phyloP scores from a whole-genome alignment of 345 rosid species.

The Hibiscus syriacus region DNA sequence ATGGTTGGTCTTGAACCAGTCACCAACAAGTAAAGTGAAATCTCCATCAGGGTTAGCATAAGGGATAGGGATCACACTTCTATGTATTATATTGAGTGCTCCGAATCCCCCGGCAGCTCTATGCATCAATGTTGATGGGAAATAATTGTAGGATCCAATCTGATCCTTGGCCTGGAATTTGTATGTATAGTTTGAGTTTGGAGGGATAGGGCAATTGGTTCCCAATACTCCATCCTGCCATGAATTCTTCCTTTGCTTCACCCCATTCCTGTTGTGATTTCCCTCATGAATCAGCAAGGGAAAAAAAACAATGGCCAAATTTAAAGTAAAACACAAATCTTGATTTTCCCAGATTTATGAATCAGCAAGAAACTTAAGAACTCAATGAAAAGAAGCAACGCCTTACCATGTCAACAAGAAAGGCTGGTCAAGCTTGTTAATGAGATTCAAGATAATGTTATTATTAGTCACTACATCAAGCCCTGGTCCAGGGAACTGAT shows the following conservation, averaged over 20 bases:
- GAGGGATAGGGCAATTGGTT: background rate
- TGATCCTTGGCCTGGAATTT: background rate
- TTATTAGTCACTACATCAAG: constrained; percentile 91
- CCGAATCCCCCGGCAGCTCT: background rate
- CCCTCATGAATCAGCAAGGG: too few relatives aligned
- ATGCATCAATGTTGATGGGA: background rate
- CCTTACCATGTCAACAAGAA: constrained; percentile 82
- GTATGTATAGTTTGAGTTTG: background rate
- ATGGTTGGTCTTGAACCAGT: background rate
- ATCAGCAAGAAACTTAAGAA: background rate
- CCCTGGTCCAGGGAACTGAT: constrained; percentile 90
- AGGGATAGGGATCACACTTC: background rate
- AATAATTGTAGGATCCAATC: background rate
- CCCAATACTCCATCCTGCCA: background rate
- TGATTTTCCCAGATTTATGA: too few relatives aligned
- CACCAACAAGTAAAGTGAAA: background rate
- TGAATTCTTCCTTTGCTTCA: background rate
- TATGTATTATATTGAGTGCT: background rate
- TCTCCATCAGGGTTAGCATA: background rate
- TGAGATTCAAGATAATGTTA: constrained; percentile 77
- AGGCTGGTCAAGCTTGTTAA: constrained; percentile 89
- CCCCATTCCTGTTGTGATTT: background rate
- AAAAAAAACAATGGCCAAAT: too few relatives aligned
- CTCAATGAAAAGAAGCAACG: background rate
- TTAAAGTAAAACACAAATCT: too few relatives aligned